Evolutionary conservation across 345 rosid species (phyloP).

Genomic region (Corymbia maculata): DNA sequence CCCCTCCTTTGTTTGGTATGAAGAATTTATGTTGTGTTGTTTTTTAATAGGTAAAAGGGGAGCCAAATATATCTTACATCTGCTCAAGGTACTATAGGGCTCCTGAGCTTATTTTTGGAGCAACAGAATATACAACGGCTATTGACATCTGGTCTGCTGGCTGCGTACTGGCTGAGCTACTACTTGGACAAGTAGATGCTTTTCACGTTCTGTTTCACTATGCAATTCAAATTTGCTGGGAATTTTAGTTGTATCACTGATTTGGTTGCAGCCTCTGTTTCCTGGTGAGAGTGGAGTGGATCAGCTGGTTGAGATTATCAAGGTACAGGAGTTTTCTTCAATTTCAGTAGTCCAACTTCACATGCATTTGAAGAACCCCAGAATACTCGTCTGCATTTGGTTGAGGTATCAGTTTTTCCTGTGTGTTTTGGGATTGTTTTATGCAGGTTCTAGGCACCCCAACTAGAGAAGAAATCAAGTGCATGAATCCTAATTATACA

Average conservation of each 20-base stretch:
- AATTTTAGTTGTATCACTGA: neutral
- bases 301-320: conserved; percentile 16
- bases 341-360: neutral
- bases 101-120: conserved; percentile 20
- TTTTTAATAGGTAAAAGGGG: conserved; percentile 12
- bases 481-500: conserved; percentile 17
- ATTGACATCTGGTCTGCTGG: conserved; percentile 23
- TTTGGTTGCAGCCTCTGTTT: conserved; percentile 8
- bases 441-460: conserved; percentile 17
- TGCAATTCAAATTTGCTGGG: neutral
- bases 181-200: conserved; percentile 5
- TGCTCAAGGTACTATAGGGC: conserved; percentile 17
- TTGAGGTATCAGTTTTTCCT: neutral
- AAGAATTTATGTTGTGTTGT: neutral
- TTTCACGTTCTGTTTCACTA: neutral
- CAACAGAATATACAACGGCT: conserved; percentile 14
- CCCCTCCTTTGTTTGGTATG: neutral
- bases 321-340: neutral
- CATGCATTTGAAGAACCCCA: neutral
- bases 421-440: neutral
- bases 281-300: conserved; percentile 17
- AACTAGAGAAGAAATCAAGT: conserved; percentile 16
- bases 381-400: neutral
- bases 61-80: conserved; percentile 16
- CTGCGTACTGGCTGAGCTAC: conserved; percentile 13